Evolutionary conservation across 1,139 yeast species (phyloP).

Genomic region (Yamadazyma dendronema): DNA sequence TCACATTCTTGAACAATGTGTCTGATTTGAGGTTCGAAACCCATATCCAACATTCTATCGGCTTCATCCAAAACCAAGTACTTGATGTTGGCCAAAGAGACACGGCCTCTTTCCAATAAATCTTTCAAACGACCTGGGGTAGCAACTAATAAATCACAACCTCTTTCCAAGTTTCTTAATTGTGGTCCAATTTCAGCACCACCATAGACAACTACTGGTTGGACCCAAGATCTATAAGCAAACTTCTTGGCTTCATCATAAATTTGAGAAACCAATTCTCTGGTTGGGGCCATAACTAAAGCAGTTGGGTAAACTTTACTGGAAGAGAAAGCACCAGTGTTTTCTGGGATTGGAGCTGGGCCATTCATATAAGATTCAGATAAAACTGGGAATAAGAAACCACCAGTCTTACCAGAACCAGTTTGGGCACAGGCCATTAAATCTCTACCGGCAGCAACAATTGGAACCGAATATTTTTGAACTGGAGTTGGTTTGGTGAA

Average conservation of each 20-base stretch:
- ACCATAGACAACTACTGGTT: conserved; percentile 95
- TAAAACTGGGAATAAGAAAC: conserved; percentile 96
- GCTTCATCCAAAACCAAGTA: conserved; percentile 97
- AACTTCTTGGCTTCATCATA: conserved; percentile 94
- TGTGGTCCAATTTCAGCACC: conserved; percentile 93
- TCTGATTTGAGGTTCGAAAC: conserved; percentile 99
- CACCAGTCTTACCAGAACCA: conserved; percentile 99
- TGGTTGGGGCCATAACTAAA: conserved; percentile 94
- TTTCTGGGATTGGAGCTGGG: conserved; percentile 66
- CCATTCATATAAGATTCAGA: conserved; percentile 89
- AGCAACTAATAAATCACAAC: conserved; percentile 94
- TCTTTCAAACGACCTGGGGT: conserved; percentile 99
- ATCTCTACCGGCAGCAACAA: conserved; percentile 93
- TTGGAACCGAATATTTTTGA: conserved; percentile 97
- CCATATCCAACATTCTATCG: conserved; percentile 99
- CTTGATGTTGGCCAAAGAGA: conserved; percentile 85
- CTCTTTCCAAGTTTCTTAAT: conserved; percentile 85
- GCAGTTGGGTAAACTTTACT: conserved; percentile 93
- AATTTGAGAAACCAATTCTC: conserved; percentile 97
- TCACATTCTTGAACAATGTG: conserved; percentile 96
- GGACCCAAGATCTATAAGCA: conserved; percentile 97
- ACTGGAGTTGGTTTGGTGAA: conserved; percentile 98
- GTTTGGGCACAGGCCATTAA: conserved; percentile 99
- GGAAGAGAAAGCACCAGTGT: conserved; percentile 56
- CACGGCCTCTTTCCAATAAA: conserved; percentile 89